phyloP scores from a whole-genome alignment of 73 alveolate species.

The Breviolum minutum region DNA sequence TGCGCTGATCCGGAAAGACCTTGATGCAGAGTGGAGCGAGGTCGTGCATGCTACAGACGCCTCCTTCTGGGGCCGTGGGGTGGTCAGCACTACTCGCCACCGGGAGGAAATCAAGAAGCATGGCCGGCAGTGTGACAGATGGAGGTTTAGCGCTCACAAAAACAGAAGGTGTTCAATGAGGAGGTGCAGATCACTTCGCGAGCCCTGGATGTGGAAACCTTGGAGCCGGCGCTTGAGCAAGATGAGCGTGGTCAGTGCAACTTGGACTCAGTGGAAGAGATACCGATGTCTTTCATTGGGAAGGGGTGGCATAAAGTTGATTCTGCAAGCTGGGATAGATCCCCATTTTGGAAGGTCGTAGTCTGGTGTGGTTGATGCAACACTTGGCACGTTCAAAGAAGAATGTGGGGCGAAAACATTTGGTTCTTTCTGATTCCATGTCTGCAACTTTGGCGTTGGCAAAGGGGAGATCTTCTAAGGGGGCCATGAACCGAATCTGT shows the following conservation, averaged over 20 bases:
- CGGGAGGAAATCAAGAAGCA: not conserved
- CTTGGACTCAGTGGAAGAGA: not conserved
- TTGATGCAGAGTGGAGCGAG: not conserved
- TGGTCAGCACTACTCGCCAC: not conserved
- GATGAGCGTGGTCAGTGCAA: no score
- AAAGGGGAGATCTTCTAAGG: not conserved
- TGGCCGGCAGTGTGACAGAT: not conserved
- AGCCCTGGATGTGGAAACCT: no score
- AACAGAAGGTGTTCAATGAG: no score
- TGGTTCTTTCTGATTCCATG: not conserved
- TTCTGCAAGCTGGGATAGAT: not conserved
- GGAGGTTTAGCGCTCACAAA: no score
- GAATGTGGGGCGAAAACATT: not conserved
- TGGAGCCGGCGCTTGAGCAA: no score
- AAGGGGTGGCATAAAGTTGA: not conserved
- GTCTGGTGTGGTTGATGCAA: not conserved
- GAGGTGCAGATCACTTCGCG: not conserved
- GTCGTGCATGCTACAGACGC: conserved; percentile 50
- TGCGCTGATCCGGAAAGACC: not conserved
- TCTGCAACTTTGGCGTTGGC: not conserved
- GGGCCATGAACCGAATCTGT: conserved; percentile 9
- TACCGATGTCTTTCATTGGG: conserved; percentile 1
- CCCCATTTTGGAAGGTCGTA: conserved; percentile 44
- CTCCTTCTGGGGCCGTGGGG: conserved; percentile 72
- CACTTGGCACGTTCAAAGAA: not conserved